Conservation (phyloP, 148 eudicot species). For the Spergularia marina region DNA sequence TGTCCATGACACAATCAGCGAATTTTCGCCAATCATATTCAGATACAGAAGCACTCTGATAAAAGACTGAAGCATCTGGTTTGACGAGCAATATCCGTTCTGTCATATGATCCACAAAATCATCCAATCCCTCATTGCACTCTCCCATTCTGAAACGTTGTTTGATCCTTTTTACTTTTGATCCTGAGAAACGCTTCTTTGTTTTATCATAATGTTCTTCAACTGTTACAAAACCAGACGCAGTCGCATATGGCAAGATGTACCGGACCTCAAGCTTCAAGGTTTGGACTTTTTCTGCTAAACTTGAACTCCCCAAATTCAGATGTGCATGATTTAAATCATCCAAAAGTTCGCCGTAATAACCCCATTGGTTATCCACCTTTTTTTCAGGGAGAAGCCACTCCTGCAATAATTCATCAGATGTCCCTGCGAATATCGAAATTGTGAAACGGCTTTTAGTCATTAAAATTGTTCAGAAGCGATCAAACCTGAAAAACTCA, state of each 20-base stretch:
- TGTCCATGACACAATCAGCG: constrained; percentile 5
- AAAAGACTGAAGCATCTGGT: constrained; percentile 3
- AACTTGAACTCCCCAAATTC: neutral
- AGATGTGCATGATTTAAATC: neutral
- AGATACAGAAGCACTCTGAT: neutral
- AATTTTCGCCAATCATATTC: constrained; percentile 6
- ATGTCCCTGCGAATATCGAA: too few species aligned
- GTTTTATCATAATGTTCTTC: neutral
- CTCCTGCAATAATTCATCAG: neutral
- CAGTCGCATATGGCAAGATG: constrained; percentile 8
- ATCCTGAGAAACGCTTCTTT: neutral
- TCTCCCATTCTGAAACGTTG: neutral
- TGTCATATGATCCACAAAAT: neutral
- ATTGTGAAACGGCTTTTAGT: too few species aligned
- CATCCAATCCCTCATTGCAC: neutral
- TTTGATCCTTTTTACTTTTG: too few species aligned
- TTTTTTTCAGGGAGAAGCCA: neutral
- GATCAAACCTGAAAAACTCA: too few species aligned
- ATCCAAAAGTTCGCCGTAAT: neutral
- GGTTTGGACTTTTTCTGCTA: neutral
- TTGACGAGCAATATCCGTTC: neutral
- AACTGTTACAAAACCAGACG: neutral
- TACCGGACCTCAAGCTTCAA: constrained; percentile 14
- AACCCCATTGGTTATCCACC: neutral
- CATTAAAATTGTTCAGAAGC: too few species aligned